These are phyloP conservation scores for Fraxinus quadrangulata DNA, from an alignment of 257 asterid species.

Conservation along the genomic window DNA sequence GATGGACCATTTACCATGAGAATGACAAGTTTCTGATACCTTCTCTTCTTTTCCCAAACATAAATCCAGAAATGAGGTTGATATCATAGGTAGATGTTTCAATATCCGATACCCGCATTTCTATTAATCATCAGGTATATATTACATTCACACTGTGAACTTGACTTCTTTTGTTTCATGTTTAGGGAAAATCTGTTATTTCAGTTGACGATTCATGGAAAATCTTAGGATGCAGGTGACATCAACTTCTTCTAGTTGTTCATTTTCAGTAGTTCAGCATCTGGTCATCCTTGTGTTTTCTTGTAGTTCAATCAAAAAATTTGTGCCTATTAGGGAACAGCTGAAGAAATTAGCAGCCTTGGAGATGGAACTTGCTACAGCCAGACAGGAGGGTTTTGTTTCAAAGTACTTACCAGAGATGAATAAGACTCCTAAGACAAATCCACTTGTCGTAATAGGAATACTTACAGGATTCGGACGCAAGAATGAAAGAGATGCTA, in stretches of 20 bases:
- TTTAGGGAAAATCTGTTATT: slow-evolving; percentile 69
- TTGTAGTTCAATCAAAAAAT: slow-evolving; percentile 10
- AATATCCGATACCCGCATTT: neutral
- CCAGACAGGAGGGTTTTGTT: slow-evolving; percentile 87
- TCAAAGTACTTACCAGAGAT: slow-evolving; percentile 51
- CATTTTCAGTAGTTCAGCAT: slow-evolving; percentile 13
- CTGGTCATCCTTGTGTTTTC: slow-evolving; percentile 10
- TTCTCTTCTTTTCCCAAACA: neutral
- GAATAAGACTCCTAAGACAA: slow-evolving; percentile 41
- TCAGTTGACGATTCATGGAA: slow-evolving; percentile 83
- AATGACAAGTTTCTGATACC: slow-evolving; percentile 16
- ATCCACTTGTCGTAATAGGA: slow-evolving; percentile 75
- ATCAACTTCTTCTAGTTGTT: slow-evolving; percentile 16
- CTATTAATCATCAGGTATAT: slow-evolving; percentile 8
- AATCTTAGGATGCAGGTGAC: slow-evolving; percentile 85
- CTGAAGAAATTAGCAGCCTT: slow-evolving; percentile 65
- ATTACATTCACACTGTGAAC: neutral
- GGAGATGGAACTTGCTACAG: slow-evolving; percentile 83
- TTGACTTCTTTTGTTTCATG: slow-evolving; percentile 21
- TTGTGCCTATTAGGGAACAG: slow-evolving; percentile 61
- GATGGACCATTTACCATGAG: neutral
- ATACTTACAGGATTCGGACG: slow-evolving; percentile 74
- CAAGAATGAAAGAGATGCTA: slow-evolving; percentile 74
- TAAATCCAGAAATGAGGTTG: neutral
- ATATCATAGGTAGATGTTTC: slow-evolving; percentile 5